Conservation (phyloP, 1,284 basidiomycete species). For the Pyrrhoderma lamaoense region DNA sequence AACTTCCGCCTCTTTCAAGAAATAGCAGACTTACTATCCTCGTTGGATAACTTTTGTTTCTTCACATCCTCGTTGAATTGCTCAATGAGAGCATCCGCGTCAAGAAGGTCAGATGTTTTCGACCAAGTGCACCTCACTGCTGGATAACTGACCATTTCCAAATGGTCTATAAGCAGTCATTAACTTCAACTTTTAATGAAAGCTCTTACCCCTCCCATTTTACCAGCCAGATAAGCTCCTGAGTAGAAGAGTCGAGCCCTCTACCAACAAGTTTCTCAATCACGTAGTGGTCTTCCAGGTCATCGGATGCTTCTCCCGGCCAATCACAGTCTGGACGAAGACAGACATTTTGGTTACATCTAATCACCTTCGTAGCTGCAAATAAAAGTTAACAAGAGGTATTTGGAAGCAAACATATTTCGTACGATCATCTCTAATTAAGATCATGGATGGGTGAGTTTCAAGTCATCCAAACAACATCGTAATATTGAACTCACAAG, state of each 20-base stretch:
- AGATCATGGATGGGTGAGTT: too few relatives aligned
- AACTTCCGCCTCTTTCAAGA: background rate
- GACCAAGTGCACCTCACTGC: slow-evolving; percentile 7
- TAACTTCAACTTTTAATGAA: background rate
- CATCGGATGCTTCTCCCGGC: slow-evolving; percentile 6
- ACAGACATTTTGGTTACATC: background rate
- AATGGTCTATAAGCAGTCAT: too few relatives aligned
- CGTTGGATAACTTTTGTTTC: background rate
- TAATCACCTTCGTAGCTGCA: background rate
- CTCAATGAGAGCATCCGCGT: slow-evolving; percentile 4
- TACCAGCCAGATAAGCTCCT: slow-evolving; percentile 11
- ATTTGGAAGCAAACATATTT: background rate
- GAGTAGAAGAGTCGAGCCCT: background rate
- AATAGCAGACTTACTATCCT: background rate
- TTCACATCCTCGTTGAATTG: slow-evolving; percentile 3
- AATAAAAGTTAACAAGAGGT: background rate
- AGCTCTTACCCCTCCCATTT: slow-evolving; percentile 14
- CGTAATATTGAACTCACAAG: slow-evolving; percentile 8
- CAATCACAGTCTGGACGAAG: slow-evolving; percentile 15
- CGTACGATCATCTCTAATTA: slow-evolving; percentile 6
- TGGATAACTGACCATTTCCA: slow-evolving; percentile 6
- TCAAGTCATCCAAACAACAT: too few relatives aligned
- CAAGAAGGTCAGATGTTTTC: background rate
- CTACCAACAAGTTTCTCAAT: slow-evolving; percentile 13
- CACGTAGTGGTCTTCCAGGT: slow-evolving; percentile 7